Evolutionary conservation across 352 stramenopile species (phyloP).

Genomic region (Globisporangium cystogenes): DNA sequence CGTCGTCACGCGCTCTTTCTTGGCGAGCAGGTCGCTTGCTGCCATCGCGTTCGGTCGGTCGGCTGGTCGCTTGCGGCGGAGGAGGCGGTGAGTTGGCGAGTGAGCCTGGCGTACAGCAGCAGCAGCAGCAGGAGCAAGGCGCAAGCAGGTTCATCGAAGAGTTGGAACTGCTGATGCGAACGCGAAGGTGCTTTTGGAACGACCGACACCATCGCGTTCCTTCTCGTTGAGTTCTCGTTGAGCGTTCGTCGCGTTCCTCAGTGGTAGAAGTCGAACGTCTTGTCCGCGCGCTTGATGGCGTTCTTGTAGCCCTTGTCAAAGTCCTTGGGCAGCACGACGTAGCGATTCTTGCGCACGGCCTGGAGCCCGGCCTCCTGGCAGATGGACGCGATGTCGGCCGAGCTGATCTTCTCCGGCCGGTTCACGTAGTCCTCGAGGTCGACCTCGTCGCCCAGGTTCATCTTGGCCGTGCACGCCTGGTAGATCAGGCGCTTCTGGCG

Average conservation of each 20-base stretch:
- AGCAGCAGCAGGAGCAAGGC: too few species aligned
- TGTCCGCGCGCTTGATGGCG: conserved; percentile 98
- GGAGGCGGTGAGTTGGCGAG: background rate
- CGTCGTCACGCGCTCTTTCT: conserved; percentile 21
- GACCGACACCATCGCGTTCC: too few species aligned
- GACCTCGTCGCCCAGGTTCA: conserved; percentile 99
- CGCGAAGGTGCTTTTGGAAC: too few species aligned
- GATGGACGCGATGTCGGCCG: conserved; percentile 98
- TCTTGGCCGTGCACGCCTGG: conserved; percentile 98
- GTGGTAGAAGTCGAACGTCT: conserved; percentile 98
- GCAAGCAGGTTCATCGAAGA: too few species aligned
- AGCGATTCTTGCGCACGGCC: conserved; percentile 99
- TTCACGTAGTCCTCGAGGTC: conserved; percentile 99
- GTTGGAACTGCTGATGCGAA: too few species aligned
- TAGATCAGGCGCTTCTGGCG: conserved; percentile 99
- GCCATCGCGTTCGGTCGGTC: background rate
- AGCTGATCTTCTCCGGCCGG: conserved; percentile 99
- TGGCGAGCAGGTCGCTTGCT: conserved; percentile 3
- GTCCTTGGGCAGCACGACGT: conserved; percentile 99
- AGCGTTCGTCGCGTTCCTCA: too few species aligned
- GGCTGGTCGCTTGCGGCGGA: background rate
- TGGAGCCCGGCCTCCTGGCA: conserved; percentile 99
- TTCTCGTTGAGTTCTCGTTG: too few species aligned
- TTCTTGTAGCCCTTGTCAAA: conserved; percentile 99
- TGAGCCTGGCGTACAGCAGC: too few species aligned